Conservation (phyloP, 768 basidiomycete genomes). For the Auriculariales sp. region DNA sequence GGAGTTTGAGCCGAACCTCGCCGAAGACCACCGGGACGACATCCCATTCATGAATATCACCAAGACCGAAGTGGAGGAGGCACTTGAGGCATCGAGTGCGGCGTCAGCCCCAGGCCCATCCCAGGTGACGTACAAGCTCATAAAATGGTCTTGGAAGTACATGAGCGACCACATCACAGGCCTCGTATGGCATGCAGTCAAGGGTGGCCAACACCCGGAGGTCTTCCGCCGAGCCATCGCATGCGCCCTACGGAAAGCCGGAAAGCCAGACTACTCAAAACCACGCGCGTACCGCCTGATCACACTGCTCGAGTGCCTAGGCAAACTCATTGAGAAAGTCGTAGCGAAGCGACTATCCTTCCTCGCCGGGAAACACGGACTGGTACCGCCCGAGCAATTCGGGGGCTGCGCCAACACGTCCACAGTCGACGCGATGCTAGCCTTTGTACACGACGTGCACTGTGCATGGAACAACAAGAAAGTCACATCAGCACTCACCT, state of each 20-base stretch:
- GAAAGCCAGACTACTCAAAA: constrained; percentile 22
- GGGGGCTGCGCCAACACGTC: constrained; percentile 9
- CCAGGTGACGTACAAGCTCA: not conserved
- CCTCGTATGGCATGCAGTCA: not conserved
- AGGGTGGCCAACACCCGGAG: constrained; percentile 3
- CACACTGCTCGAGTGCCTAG: constrained; percentile 19
- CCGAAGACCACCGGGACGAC: not conserved
- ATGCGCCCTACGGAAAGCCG: constrained; percentile 19
- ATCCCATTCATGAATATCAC: not conserved
- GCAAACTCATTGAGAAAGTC: constrained; percentile 19
- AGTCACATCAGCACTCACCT: constrained; percentile 7
- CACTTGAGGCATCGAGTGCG: not conserved
- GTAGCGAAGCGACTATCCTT: constrained; percentile 13
- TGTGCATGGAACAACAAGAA: constrained; percentile 5
- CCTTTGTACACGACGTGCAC: constrained; percentile 10
- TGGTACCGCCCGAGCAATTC: constrained; percentile 18
- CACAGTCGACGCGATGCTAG: constrained; percentile 9
- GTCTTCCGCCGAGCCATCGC: constrained; percentile 16
- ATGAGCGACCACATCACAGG: not conserved
- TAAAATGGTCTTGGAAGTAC: not conserved
- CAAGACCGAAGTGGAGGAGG: not conserved
- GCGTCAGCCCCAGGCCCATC: not conserved
- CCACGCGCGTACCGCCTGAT: constrained; percentile 21
- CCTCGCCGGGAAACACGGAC: constrained; percentile 11
- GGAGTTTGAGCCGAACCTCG: not conserved